Evolutionary conservation across 352 stramenopile species (phyloP).

Genomic region (Pilasporangium apinafurcum): DNA sequence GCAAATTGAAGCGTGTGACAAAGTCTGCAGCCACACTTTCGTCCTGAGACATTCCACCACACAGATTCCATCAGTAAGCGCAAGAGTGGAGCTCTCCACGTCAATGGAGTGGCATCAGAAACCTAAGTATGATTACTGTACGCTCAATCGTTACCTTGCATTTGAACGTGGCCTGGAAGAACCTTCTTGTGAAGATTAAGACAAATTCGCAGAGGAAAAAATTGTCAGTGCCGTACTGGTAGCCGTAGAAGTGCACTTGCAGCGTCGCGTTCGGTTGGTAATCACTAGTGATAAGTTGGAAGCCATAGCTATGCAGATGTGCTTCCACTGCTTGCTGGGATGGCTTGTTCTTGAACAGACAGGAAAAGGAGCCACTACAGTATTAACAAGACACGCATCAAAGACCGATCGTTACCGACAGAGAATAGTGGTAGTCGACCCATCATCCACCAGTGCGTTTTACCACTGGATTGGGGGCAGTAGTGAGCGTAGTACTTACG

Average conservation of each 20-base stretch:
- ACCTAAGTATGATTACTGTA: too few species aligned
- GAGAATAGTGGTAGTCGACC: too few species aligned
- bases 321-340: conserved; percentile 27
- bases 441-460: not conserved
- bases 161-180: conserved; percentile 83
- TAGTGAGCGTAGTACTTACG: conserved; percentile 21
- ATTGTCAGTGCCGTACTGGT: conserved; percentile 31
- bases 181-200: conserved; percentile 57
- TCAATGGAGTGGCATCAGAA: too few species aligned
- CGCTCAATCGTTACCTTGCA: conserved; percentile 37
- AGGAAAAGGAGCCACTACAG: conserved; percentile 66
- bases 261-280: conserved; percentile 49
- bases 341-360: conserved; percentile 51
- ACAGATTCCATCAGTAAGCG: not conserved
- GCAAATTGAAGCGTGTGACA: conserved; percentile 65
- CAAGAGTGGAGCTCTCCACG: conserved; percentile 1
- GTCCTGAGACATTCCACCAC: conserved; percentile 18
- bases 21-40: conserved; percentile 46
- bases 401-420: conserved; percentile 1
- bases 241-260: conserved; percentile 66
- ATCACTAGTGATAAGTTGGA: conserved; percentile 50
- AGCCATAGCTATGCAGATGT: conserved; percentile 39
- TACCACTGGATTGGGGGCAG: not conserved
- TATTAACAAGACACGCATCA: not conserved
- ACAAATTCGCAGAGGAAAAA: conserved; percentile 76